A percentile compares a stretch with the other conserved stretches of the same genome.
Conservation (phyloP, 2,329 filamentous ascomycete genomes). For the Pseudogymnoascus sp. region DNA sequence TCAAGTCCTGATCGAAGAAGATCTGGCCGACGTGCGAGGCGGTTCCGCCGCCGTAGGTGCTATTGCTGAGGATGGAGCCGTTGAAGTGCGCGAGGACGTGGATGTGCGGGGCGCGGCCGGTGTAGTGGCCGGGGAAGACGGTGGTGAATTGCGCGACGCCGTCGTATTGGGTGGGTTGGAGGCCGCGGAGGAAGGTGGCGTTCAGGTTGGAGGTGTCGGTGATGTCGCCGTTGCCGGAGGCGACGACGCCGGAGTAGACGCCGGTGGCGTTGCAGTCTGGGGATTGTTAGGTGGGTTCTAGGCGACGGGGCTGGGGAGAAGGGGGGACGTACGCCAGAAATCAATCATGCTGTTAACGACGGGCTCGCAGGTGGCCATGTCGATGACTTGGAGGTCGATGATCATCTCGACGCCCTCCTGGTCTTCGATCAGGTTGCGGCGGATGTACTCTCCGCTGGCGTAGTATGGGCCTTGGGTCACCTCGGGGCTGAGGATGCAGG, state of each 20-base stretch:
- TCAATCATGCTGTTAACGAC: conserved; percentile 43
- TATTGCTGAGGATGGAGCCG: conserved; percentile 26
- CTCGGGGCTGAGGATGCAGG: conserved; percentile 45
- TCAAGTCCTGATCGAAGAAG: conserved; percentile 56
- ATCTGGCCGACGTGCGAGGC: conserved; percentile 55
- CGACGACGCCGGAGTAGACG: conserved; percentile 41
- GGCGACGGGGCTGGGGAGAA: too few relatives aligned
- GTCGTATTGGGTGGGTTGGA: conserved; percentile 34
- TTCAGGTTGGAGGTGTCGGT: conserved; percentile 21
- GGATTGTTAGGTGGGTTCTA: too few relatives aligned
- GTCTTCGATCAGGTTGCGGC: conserved; percentile 40
- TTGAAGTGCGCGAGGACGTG: conserved; percentile 40
- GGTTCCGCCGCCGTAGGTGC: conserved; percentile 42
- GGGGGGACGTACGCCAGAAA: conserved; percentile 38
- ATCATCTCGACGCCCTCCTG: conserved; percentile 42
- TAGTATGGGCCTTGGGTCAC: conserved; percentile 49
- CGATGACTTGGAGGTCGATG: conserved; percentile 47
- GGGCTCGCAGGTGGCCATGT: conserved; percentile 46
- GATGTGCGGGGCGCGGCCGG: conserved; percentile 39
- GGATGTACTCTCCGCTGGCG: conserved; percentile 44
- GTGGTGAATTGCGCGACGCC: conserved; percentile 36
- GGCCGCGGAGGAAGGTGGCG: conserved; percentile 33
- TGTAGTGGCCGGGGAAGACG: conserved; percentile 38
- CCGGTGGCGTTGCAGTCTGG: conserved; percentile 36
- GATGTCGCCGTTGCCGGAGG: conserved; percentile 36